A percentile compares a stretch with the other conserved stretches of the same genome.
phyloP scores from a whole-genome alignment of 2,329 filamentous ascomycete species.

The Chaetomium olivaceum region DNA sequence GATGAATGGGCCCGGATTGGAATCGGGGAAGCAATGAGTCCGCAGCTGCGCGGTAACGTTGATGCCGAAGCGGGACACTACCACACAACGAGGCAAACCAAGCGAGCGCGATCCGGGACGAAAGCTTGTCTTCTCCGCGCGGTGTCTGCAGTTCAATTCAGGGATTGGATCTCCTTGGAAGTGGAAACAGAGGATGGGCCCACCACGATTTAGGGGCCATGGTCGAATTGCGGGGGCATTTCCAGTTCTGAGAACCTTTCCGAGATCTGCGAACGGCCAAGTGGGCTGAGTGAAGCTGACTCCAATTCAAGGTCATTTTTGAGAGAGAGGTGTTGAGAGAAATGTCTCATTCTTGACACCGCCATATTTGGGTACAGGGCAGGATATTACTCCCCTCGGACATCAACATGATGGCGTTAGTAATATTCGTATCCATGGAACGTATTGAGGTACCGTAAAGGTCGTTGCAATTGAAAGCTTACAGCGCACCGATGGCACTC shows the following conservation, averaged over 20 bases:
- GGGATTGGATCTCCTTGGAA: neutral
- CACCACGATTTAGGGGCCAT: neutral
- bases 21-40: neutral
- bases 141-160: neutral
- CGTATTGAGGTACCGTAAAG: too few species aligned
- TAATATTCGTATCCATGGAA: too few species aligned
- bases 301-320: neutral
- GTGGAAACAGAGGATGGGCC: neutral
- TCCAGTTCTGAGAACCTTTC: neutral
- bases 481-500: neutral
- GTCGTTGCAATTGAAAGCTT: too few species aligned
- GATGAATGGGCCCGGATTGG: neutral
- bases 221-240: neutral
- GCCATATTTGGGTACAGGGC: too few species aligned
- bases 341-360: neutral
- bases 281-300: neutral
- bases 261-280: neutral
- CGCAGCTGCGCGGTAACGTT: neutral
- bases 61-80: neutral
- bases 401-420: too few species aligned
- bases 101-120: constrained; percentile 1
- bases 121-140: constrained; percentile 8
- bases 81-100: neutral
- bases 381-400: too few species aligned
- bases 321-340: neutral